Evolutionary conservation across 2,329 filamentous ascomycete genomes (phyloP), one percentile per base, ranked within the genome.

Genomic region (Falciphora oryzae): DNA sequence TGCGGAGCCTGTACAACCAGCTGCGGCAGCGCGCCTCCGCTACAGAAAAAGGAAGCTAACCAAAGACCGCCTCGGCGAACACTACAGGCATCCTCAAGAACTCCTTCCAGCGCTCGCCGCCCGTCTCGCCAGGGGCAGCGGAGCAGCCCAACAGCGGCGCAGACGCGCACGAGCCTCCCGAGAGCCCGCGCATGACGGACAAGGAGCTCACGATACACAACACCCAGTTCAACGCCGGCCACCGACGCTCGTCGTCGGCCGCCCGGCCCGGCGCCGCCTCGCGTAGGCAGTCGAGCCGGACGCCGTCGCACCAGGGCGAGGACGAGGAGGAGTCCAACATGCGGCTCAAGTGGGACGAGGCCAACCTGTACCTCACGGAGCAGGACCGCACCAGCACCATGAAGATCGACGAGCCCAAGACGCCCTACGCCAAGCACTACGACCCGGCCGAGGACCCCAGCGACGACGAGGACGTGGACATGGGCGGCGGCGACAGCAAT

Each of bases 321-420:
- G 65, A 61, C 28, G 76, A 80, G 59, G 80, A 84, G 57, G 75
- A 81, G 25, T 84, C 86, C 62, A 83, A 87, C 61, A 89, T 91
- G 68, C 89, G 93, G 67, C 83, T 99, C 70, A 97, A 97, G 80
- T 99, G 95, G 95, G 95, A 99, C 76, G 95, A 99, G 80, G 95
- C 92, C 59, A 99, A 99, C 74, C 85, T 99, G 38, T 99, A 97
- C 78, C 85, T 99, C 63, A 95, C 95, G 10, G 95, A 99, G 79
- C 94, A 98, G 77, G 92, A 98, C 78, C 93, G 91, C 77, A 92
- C 89, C 66, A 89, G 90, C 67, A 97, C 93, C 66, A 99, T 99
- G 95, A 99, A 98, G 83, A 99, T 99, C 69, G 91, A 93, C 70
- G 95, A 99, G 80, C 95, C 95, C 67, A 99, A 99, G 83, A 99